A percentile compares a stretch with the other conserved stretches of the same genome.
phyloP scores from a whole-genome alignment of 2,329 filamentous ascomycete genomes.

The Lachnellula hyalina region DNA sequence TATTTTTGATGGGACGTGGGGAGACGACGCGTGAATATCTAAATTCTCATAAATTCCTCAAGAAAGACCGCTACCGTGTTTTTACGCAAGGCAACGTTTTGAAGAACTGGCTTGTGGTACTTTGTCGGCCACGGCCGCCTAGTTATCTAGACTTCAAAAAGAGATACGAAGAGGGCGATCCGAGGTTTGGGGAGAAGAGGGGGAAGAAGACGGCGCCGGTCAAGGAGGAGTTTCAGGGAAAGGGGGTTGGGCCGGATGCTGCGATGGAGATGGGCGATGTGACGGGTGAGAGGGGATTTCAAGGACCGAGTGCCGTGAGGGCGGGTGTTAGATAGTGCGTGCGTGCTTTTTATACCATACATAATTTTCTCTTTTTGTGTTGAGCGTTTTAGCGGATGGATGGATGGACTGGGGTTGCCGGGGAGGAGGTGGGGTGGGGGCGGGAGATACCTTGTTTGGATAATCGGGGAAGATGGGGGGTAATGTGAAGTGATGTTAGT shows the following conservation, averaged over 20 bases:
- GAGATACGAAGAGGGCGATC: constrained; percentile 72
- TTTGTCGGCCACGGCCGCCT: constrained; percentile 82
- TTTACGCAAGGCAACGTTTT: constrained; percentile 74
- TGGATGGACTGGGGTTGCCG: no score
- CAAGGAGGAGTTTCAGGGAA: constrained; percentile 45
- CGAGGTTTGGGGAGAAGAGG: constrained; percentile 64
- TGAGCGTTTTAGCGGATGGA: no score
- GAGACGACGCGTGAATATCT: constrained; percentile 96
- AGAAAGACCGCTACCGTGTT: constrained; percentile 84
- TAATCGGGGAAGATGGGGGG: no score
- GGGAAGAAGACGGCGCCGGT: constrained; percentile 45
- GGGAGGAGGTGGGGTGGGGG: no score
- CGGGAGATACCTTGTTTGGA: no score
- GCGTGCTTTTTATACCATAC: no score
- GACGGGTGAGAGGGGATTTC: not conserved
- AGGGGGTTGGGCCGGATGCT: constrained; percentile 41
- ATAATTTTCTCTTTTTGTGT: no score
- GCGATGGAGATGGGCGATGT: constrained; percentile 66
- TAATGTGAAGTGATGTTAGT: no score
- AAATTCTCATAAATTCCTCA: constrained; percentile 91
- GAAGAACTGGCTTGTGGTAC: constrained; percentile 75
- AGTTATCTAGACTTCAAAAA: constrained; percentile 86
- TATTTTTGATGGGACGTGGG: constrained; percentile 84
- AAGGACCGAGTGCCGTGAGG: no score
- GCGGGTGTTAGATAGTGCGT: no score